phyloP scores from a whole-genome alignment of 495 filamentous ascomycete species.

The Aspergillus mulundensis region DNA sequence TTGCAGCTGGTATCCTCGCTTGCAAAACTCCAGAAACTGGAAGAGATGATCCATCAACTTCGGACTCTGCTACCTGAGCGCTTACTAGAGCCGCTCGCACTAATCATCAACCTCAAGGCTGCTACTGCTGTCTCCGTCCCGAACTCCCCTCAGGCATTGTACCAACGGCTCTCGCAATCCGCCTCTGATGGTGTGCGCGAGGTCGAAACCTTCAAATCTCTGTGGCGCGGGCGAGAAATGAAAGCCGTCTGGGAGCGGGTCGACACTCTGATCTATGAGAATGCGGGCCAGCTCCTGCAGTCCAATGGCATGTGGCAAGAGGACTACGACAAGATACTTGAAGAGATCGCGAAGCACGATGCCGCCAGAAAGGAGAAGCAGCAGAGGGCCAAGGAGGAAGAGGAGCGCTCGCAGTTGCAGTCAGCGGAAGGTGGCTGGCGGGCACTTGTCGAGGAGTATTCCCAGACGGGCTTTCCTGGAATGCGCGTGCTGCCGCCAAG shows the following conservation, averaged over 20 bases:
- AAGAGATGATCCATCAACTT: slow-evolving; percentile 40
- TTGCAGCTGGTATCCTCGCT: slow-evolving; percentile 41
- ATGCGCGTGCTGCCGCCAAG: slow-evolving; percentile 27
- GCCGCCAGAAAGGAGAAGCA: slow-evolving; percentile 24
- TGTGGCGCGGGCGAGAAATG: slow-evolving; percentile 38
- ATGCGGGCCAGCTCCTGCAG: slow-evolving; percentile 35
- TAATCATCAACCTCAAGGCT: slow-evolving; percentile 27
- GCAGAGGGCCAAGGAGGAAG: slow-evolving; percentile 24
- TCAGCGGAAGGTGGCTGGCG: slow-evolving; percentile 33
- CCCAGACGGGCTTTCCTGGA: slow-evolving; percentile 23
- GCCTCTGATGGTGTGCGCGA: slow-evolving; percentile 26
- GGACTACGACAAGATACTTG: slow-evolving; percentile 37
- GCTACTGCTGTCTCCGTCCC: slow-evolving; percentile 16
- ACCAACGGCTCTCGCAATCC: slow-evolving; percentile 24
- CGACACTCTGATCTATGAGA: slow-evolving; percentile 32
- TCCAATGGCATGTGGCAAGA: slow-evolving; percentile 38
- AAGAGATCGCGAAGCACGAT: slow-evolving; percentile 29
- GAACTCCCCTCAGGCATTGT: slow-evolving; percentile 27
- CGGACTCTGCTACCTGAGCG: slow-evolving; percentile 39
- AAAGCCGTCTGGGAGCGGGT: slow-evolving; percentile 35
- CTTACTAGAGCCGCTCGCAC: slow-evolving; percentile 32
- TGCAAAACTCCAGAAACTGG: slow-evolving; percentile 41
- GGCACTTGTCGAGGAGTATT: slow-evolving; percentile 29
- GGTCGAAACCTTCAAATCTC: slow-evolving; percentile 28
- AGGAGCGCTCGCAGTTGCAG: slow-evolving; percentile 26